Percentiles rank a stretch among this genome's conserved stretches.
phyloP scores from a whole-genome alignment of 768 basidiomycete genomes.

The Russula emetica region DNA sequence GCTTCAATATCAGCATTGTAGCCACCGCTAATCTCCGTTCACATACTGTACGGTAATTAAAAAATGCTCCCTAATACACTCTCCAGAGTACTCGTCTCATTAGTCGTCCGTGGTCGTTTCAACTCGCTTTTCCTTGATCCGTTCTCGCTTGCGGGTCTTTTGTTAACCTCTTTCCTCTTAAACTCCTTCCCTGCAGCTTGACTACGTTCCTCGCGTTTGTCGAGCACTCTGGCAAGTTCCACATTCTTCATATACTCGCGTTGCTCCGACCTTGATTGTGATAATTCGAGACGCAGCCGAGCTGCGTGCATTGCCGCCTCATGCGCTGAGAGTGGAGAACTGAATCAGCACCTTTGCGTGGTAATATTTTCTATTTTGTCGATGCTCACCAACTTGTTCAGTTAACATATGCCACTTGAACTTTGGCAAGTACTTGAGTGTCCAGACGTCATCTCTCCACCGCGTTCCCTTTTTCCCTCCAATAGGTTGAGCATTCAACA shows the following conservation, averaged over 20 bases:
- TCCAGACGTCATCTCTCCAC: conserved; percentile 98
- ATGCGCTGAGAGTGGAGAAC: conserved; percentile 55
- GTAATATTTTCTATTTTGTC: not conserved
- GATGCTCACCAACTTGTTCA: conserved; percentile 88
- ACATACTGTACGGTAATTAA: conserved; percentile 29
- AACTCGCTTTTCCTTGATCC: not conserved
- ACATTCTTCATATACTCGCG: conserved; percentile 91
- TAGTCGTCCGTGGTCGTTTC: not conserved
- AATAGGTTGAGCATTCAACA: conserved; percentile 94
- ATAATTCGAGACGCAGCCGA: conserved; percentile 85
- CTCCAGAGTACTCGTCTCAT: not conserved
- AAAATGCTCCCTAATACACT: conserved; percentile 34
- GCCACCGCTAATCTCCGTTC: conserved; percentile 18
- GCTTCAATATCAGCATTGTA: conserved; percentile 29
- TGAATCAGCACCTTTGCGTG: not conserved
- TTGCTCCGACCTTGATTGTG: conserved; percentile 85
- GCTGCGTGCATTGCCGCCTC: conserved; percentile 87
- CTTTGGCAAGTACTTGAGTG: conserved; percentile 96
- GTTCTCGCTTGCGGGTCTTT: not conserved
- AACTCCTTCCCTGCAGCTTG: conserved; percentile 38
- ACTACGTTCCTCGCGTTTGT: conserved; percentile 60
- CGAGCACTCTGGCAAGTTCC: conserved; percentile 81
- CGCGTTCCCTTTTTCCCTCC: conserved; percentile 88
- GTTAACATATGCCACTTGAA: conserved; percentile 99
- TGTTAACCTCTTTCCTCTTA: conserved; percentile 27